Base-by-base conservation (phyloP, 140 eudicot species). In the Bidens hawaiensis region DNA sequence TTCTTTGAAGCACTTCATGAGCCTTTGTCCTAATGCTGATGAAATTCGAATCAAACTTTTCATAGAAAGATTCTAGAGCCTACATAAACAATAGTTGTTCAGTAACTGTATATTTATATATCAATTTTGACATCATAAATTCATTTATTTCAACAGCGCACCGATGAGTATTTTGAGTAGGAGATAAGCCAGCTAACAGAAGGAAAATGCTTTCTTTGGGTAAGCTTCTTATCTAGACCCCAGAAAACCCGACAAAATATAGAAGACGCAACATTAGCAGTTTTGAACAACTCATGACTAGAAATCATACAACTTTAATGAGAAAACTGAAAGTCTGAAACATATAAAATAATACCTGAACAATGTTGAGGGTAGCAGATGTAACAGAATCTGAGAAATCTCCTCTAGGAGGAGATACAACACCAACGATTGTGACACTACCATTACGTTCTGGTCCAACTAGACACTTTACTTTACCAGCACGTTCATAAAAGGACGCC, bases 341-440 rank as follows among this genome's bases (percentile, higher is more conserved):
- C 13, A 15, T 38, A 30, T 9, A 2, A 38, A 53, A 47, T 30
- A 6, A 2, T 78, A 88, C 99, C 95, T 94, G 99, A 64, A 94
- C 99, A 60, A 88, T 94, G 52, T 95, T 89, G 73, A 94, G 96
- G 38, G 99, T 94, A 3, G 99, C 99, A 59, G 99, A 88, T 77
- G 99, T 94, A 73, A 94, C 99, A 31, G 97, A 97, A 53, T 94
- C 99, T 1, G 99, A 94, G 81, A 94, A 94, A 79, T 94, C 99
- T 76, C 99, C 99, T 66, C 99, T 97, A 21, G 99, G 99, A 73
- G 99, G 99, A 60, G 99, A 94, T 26, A 94, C 99, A 57, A 97
- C 99, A 64, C 99, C 99, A 46, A 94, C 99, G 48, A 94, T 94
- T 30, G 97, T 94, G 43, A 94, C 97, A 83, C 99, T 94, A 22